Evolutionary conservation across 1,284 basidiomycete species (phyloP), one percentile per base, ranked within the genome.

Genomic region (Golubevia sp.): DNA sequence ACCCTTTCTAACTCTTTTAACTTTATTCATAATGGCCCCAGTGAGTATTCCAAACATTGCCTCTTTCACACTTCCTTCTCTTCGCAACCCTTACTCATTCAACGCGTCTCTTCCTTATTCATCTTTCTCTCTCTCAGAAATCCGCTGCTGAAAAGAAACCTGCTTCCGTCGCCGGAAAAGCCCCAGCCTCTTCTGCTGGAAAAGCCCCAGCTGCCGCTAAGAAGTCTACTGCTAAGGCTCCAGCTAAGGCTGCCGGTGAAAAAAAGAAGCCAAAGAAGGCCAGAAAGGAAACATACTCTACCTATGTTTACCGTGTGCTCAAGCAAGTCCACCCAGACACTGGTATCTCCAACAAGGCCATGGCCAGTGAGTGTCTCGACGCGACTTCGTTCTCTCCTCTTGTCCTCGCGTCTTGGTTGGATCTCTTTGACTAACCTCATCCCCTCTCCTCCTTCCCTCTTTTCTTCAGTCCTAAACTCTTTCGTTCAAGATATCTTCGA

Each of bases 191-290:
- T 73, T 62, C 86, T 49, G 77, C 79, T 66, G 78, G 74, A 64
- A 84, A 83, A 77, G 77, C 77, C 65, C 77, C 83, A 54, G 59
- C 68, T 34, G 85, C 86, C 76, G 92, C 91, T 44, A 88, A 88
- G 85, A 89, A 90, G 79, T 87, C 88, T 59, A 78, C 77, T 55
- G 79, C 82, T 67, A 86, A 86, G 65, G 82, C 79, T 49, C 75
- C 79, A 59, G 66, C 84, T 64, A 85, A 87, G 74, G 86, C 88
- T 64, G 88, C 87, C 56, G 88, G 86, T 60, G 86, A 86, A 21
- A 89, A 88, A 86, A 87, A 87, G 85, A 88, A 88, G 86, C 85
- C 87, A 73, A 86, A 85, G 76, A 88, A 88, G 86, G 74, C 85
- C 58, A 86, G 88, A 77, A 89, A 89, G 86, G 85, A 88, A 87